Evolutionary conservation across 129 eudicot species (phyloP), one percentile per base, ranked within the genome.

Genomic region (Rutidosis leptorrhynchoides): DNA sequence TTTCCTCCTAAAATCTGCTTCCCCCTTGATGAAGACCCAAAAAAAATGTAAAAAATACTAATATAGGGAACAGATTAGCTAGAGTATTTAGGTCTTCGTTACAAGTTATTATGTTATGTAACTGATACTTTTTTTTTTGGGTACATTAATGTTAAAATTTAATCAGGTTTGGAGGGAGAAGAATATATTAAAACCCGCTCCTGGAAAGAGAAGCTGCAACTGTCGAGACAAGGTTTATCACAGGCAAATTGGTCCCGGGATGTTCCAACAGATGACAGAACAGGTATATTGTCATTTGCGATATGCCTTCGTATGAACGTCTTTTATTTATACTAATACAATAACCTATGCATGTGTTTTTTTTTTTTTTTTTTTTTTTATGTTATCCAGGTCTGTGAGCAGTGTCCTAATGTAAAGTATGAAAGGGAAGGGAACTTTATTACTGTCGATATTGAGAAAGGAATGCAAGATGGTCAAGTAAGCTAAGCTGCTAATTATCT

Each of bases 241-340:
- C 87, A 83, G 79, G 66, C 99, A 94, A 84, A 94, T 94, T 67
- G 99, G 99, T 77, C 99, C 99, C 0, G 99, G 99, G 55, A 94
- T 94, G 99, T 94, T 84, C 84, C 99, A 94, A 90, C 99, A 94
- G 80, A 89, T 89, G 89, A 94, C 99, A 21, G 99, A 94, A 72
- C 96, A 94, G 95, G 99, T 89, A 86, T 61, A 6, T 52, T 42
- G 55, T 49, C 55, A 17, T 8, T n/a, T 15, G 55, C 24, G 46
- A 12, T 0, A 48, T 29, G n/a, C 35, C 3, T 35, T 22, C 56
- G 20, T 77, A 24, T 69, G 24, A 51, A 68, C 70, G 62, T 56
- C 57, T 24, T 48, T 60, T 29, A 8, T 14, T 19, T 6, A 16
- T 22, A 1, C 25, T 15, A 29, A 65, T 66, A 53, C 53, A 20